Evolutionary conservation across 2,329 filamentous ascomycete species (phyloP), one percentile per base, ranked within the genome.

Genomic region (Parastagonospora nodorum): DNA sequence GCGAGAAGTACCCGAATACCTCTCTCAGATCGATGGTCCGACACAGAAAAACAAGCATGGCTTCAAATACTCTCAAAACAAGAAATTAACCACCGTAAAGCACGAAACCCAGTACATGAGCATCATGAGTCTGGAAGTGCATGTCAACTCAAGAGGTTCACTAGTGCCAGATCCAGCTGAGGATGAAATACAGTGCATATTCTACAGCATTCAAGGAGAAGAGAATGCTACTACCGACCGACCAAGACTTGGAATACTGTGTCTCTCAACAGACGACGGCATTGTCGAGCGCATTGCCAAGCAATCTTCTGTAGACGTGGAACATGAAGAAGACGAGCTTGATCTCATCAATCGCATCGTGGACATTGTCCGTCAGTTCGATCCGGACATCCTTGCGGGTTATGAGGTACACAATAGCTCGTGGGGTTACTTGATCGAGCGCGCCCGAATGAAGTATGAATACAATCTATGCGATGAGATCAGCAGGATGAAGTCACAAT

Each of bases 81-180:
- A 83, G 54, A 84, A 86, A 59, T 87, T 87, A 1, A 89, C 87
- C 0, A 91, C 86, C 59, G 86, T 95, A 14, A 84, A 90, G 64
- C 89, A 93, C 59, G 90, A 95, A 71, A 86, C 85, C 2, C 89
- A 94, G 61, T 96, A 96, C 71, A 97, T 99, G 94, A 96, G 90
- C 61, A 91, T 88, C 14, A 92, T 99, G 90, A 95, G 92, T 60
- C 75, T 99, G 6, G 94, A 99, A 69, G 77, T 97, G 4, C 93
- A 99, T 68, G 88, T 95, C 55, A 96, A 96, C 62, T 94, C 89
- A 4, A 83, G 93, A 48, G 90, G 85, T 6, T 86, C 84, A 42
- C 80, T 97, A 8, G 83, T 91, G 2, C 92, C 94, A 1, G 92
- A 99, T 66, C 94, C 94, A 0, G 90, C 93, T 61, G 83, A 95